Percentiles rank a stretch among this genome's conserved stretches.
Conservation (phyloP, 805 yeast species). For the Tetrapisispora nanseiensis region DNA sequence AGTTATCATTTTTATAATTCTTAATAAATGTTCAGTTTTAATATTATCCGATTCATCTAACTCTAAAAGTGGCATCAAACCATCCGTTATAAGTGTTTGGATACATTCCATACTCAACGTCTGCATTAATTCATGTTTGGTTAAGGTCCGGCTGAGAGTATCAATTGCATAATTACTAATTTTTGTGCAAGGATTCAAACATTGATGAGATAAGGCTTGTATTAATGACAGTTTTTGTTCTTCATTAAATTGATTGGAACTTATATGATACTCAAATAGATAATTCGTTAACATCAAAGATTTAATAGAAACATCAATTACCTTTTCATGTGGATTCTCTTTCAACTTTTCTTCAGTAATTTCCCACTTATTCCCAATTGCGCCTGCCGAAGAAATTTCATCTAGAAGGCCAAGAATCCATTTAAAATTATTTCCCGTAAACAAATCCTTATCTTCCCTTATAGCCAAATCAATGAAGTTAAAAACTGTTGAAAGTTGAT, state of each 20-base stretch:
- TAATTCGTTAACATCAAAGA: constrained; percentile 54
- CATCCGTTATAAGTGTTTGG: constrained; percentile 55
- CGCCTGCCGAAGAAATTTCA: constrained; percentile 74
- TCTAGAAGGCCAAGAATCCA: constrained; percentile 61
- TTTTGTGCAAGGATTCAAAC: constrained; percentile 79
- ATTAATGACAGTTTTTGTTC: constrained; percentile 45
- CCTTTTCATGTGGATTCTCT: constrained; percentile 42
- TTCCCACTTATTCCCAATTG: constrained; percentile 69
- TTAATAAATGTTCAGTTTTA: constrained; percentile 27
- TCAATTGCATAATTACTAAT: constrained; percentile 57
- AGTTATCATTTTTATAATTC: not conserved
- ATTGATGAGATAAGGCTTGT: constrained; percentile 81
- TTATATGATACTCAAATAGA: constrained; percentile 32
- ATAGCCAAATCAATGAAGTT: constrained; percentile 36
- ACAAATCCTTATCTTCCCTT: constrained; percentile 26
- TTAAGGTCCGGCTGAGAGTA: constrained; percentile 35
- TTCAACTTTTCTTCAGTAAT: constrained; percentile 40
- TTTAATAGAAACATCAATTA: constrained; percentile 48
- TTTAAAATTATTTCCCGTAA: constrained; percentile 48
- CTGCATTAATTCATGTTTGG: constrained; percentile 20
- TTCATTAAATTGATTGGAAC: constrained; percentile 8
- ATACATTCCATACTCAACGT: constrained; percentile 34
- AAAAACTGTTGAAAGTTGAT: constrained; percentile 36
- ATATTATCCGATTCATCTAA: constrained; percentile 2
- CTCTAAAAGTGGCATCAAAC: constrained; percentile 50